Percentiles rank a stretch among this genome's conserved stretches.
phyloP scores from a whole-genome alignment of 2,329 filamentous ascomycete species.

The Cercospora sesami region DNA sequence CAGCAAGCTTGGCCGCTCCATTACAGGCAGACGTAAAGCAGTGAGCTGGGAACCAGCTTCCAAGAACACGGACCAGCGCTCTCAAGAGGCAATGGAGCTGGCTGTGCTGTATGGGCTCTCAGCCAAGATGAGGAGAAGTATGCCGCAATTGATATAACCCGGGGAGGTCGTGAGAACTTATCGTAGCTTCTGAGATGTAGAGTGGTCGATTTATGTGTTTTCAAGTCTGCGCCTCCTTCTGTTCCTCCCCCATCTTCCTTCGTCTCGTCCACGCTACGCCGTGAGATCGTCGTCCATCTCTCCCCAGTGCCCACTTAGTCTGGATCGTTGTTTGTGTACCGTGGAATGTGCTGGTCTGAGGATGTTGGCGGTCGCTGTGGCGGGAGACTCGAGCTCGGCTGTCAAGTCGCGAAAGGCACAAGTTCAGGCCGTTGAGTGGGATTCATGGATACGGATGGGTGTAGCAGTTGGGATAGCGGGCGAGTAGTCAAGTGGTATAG shows the following conservation, averaged over 20 bases:
- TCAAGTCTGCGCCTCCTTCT: background rate
- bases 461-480: background rate
- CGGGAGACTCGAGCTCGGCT: background rate
- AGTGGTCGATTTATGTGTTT: background rate
- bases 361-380: background rate
- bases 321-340: background rate
- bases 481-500: background rate
- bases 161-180: background rate
- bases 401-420: background rate
- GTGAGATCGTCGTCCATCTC: background rate
- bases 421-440: background rate
- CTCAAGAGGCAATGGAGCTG: background rate
- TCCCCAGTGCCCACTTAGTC: background rate
- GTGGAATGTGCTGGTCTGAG: background rate
- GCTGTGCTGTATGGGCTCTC: background rate
- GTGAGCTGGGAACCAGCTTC: background rate
- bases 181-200: background rate
- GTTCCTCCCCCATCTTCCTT: background rate
- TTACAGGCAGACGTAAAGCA: background rate
- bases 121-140: background rate
- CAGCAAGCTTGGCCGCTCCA: background rate
- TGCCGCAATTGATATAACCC: background rate
- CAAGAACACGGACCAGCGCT: background rate
- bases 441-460: background rate
- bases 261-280: background rate